Evolutionary conservation across 1,284 basidiomycete genomes (phyloP).

Genomic region (Ustilago esculenta): DNA sequence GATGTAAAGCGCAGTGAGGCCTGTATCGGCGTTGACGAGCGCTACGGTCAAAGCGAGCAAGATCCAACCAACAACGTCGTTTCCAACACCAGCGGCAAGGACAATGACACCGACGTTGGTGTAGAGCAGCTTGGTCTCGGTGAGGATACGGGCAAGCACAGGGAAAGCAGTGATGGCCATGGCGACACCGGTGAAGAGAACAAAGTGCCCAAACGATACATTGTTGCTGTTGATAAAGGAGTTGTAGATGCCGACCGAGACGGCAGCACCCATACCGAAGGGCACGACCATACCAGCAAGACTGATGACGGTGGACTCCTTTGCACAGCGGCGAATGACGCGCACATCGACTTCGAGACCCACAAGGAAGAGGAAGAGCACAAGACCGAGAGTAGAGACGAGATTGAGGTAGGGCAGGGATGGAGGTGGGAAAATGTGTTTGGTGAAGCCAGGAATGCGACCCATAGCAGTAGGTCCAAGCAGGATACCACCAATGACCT

Average conservation of each 20-base stretch:
- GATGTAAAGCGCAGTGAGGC: constrained; percentile 79
- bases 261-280: constrained; percentile 83
- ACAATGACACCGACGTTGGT: constrained; percentile 93
- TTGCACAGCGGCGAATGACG: constrained; percentile 73
- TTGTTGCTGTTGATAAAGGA: constrained; percentile 75
- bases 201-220: constrained; percentile 82
- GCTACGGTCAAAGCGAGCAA: constrained; percentile 83
- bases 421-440: constrained; percentile 61
- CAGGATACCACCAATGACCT: constrained; percentile 84
- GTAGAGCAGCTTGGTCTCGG: constrained; percentile 77
- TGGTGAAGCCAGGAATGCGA: constrained; percentile 60
- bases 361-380: constrained; percentile 78
- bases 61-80: constrained; percentile 78
- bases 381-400: constrained; percentile 84
- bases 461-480: constrained; percentile 69
- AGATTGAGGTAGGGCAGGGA: constrained; percentile 84
- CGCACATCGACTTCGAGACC: constrained; percentile 87
- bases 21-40: constrained; percentile 82
- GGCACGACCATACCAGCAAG: constrained; percentile 77
- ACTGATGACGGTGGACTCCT: constrained; percentile 70
- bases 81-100: constrained; percentile 88
- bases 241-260: constrained; percentile 82
- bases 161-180: constrained; percentile 86
- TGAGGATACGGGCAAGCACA: constrained; percentile 79
- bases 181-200: constrained; percentile 91